These are phyloP conservation scores for Chrysanthemum lavandulifolium DNA, from an alignment of 129 eudicot genomes.

Conservation along the genomic window DNA sequence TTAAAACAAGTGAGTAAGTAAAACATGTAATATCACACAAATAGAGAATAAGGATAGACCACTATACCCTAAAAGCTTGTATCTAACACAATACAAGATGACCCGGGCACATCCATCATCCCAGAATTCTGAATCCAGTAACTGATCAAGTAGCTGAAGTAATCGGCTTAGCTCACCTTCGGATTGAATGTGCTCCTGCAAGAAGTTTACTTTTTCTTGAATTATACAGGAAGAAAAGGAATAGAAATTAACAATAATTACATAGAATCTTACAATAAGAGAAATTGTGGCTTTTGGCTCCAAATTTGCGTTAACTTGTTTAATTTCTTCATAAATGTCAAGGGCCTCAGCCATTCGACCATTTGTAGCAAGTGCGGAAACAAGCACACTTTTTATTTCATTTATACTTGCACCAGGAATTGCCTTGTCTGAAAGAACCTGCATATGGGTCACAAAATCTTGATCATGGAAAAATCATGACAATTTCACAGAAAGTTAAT, in stretches of 20 bases:
- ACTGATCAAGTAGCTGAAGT: conserved; percentile 59
- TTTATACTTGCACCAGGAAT: conserved; percentile 41
- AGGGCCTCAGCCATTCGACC: conserved; percentile 74
- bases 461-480: conserved; percentile 1
- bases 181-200: conserved; percentile 63
- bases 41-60: neutral
- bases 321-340: conserved; percentile 59
- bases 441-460: conserved; percentile 16
- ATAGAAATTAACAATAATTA: neutral
- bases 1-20: conserved; percentile 8
- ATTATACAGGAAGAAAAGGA: neutral
- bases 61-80: conserved; percentile 57
- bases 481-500: conserved; percentile 12
- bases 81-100: conserved; percentile 58
- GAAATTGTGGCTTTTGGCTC: conserved; percentile 70
- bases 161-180: conserved; percentile 57
- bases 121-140: conserved; percentile 57
- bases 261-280: conserved; percentile 61
- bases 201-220: neutral
- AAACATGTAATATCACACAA: neutral
- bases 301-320: conserved; percentile 43
- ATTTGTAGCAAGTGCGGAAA: conserved; percentile 72
- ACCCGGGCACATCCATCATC: conserved; percentile 70
- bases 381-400: conserved; percentile 77
- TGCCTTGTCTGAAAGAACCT: conserved; percentile 57